Percentiles rank a stretch among this genome's conserved stretches.
These are phyloP conservation scores for Imleria badia DNA, from an alignment of 768 basidiomycete species.

Conservation along the genomic window DNA sequence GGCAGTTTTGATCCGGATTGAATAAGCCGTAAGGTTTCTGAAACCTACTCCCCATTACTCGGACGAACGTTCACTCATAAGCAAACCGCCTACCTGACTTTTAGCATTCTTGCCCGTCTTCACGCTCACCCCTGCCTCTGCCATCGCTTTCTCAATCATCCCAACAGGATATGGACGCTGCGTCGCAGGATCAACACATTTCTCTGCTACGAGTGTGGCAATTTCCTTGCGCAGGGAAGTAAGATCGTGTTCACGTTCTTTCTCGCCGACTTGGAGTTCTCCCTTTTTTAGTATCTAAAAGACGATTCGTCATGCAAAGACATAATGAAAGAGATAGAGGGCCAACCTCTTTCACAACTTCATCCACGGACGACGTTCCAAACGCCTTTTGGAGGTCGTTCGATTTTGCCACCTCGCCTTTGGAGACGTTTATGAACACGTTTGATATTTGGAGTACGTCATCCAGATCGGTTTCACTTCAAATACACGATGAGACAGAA, in stretches of 20 bases:
- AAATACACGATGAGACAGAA: constrained; percentile 5
- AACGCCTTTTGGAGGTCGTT: constrained; percentile 93
- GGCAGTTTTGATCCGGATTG: constrained; percentile 84
- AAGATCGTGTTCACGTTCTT: constrained; percentile 92
- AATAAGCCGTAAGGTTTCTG: constrained; percentile 82
- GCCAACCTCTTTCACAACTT: constrained; percentile 79
- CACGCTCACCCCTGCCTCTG: constrained; percentile 90
- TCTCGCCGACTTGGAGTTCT: constrained; percentile 95
- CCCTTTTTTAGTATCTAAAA: constrained; percentile 92
- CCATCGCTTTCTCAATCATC: constrained; percentile 98
- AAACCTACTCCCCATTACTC: constrained; percentile 52
- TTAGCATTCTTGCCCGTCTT: constrained; percentile 89
- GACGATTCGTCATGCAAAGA: background rate
- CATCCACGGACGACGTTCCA: constrained; percentile 65
- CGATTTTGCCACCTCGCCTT: constrained; percentile 88
- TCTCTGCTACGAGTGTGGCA: constrained; percentile 90
- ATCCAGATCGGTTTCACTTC: constrained; percentile 86
- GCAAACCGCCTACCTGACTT: constrained; percentile 63
- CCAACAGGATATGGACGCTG: constrained; percentile 89
- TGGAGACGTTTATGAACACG: constrained; percentile 95
- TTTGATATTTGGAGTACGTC: constrained; percentile 97
- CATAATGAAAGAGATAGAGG: background rate
- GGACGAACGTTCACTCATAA: background rate
- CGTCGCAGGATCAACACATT: constrained; percentile 91
- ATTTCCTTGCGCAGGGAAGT: constrained; percentile 83